These are phyloP conservation scores for Talaromyces sp. DNA, from an alignment of 2,329 filamentous ascomycete species.

Conservation along the genomic window DNA sequence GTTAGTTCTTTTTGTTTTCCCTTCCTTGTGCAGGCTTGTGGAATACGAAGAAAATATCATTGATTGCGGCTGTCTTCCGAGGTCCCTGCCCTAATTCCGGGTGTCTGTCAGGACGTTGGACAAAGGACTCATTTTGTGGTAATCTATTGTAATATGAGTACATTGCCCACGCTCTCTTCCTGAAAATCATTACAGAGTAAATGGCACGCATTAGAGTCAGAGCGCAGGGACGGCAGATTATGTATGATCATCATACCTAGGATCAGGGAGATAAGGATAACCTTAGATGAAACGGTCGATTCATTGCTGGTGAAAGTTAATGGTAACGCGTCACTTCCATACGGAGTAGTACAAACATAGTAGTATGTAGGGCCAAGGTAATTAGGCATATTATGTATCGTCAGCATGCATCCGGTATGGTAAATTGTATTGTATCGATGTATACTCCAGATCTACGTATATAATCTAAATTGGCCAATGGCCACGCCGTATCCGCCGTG, in stretches of 20 bases:
- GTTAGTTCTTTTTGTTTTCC: neutral
- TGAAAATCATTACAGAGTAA: neutral
- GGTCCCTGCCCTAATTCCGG: neutral
- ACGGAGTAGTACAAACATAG: neutral
- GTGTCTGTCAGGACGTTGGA: neutral
- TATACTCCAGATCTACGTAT: neutral
- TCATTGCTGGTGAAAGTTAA: slow-evolving; percentile 2
- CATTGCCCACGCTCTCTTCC: neutral
- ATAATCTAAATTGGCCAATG: slow-evolving; percentile 3
- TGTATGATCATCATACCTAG: neutral
- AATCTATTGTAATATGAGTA: neutral
- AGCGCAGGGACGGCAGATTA: neutral
- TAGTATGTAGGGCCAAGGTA: neutral
- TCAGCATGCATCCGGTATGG: neutral
- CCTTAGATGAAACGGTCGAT: slow-evolving; percentile 2
- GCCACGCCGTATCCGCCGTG: neutral
- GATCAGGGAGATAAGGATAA: slow-evolving; percentile 1
- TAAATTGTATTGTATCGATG: neutral
- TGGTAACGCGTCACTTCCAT: neutral
- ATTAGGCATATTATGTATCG: neutral
- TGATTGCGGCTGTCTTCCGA: slow-evolving; percentile 7
- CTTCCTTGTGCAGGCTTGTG: neutral
- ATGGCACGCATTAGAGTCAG: neutral
- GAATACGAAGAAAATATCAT: neutral
- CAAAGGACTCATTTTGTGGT: neutral